phyloP scores from a whole-genome alignment of 345 rosid genomes.

The Rhizophora mangle region DNA sequence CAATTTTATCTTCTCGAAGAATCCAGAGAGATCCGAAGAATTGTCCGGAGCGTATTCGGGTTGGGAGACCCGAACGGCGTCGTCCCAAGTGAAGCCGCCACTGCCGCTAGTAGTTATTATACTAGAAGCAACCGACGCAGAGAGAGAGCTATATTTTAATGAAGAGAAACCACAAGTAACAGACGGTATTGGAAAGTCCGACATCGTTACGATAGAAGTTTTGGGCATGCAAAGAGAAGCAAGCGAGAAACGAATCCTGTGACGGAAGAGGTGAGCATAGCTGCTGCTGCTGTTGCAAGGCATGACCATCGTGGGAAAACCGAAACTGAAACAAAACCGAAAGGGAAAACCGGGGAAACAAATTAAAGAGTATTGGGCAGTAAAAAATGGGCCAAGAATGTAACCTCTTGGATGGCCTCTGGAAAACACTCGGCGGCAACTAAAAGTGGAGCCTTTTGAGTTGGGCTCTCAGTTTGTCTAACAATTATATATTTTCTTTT shows the following conservation, averaged over 20 bases:
- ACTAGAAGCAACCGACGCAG: neutral
- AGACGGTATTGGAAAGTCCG: neutral
- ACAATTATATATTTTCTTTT: too few species aligned
- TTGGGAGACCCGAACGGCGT: conserved; percentile 44
- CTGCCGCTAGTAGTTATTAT: neutral
- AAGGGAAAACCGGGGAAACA: too few species aligned
- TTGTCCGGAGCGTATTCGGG: conserved; percentile 31
- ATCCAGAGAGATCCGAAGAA: conserved; percentile 56
- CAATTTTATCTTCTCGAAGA: conserved; percentile 48
- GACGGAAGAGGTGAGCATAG: neutral
- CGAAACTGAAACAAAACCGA: too few species aligned
- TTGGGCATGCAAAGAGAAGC: neutral
- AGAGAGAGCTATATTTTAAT: neutral
- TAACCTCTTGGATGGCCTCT: too few species aligned
- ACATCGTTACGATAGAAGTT: neutral
- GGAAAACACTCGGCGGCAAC: too few species aligned
- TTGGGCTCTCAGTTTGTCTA: too few species aligned
- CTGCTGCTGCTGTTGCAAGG: neutral
- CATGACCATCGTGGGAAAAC: neutral
- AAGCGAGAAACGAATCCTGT: neutral
- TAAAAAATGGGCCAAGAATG: too few species aligned
- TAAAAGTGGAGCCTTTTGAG: too few species aligned
- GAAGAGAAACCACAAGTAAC: neutral
- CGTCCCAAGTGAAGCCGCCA: conserved; percentile 68
- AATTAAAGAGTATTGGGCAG: too few species aligned